Percentiles rank a stretch among this genome's conserved stretches.
phyloP scores from a whole-genome alignment of 1,284 basidiomycete species.

The Puccinia triticina region DNA sequence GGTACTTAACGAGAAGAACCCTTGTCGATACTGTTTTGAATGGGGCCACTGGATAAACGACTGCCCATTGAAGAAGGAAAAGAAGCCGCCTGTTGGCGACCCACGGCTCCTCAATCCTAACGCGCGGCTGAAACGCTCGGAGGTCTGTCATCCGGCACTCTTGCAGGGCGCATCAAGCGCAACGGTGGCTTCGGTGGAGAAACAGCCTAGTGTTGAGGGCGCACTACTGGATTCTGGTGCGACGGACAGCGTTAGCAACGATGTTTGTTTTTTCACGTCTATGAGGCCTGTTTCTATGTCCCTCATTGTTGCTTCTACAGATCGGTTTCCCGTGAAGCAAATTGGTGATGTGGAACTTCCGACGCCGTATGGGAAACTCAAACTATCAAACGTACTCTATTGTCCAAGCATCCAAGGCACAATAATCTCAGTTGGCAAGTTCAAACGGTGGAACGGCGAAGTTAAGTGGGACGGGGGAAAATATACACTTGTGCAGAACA shows the following conservation, averaged over 20 bases:
- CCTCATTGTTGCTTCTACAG: conserved; percentile 7
- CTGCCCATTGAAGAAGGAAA: too few species aligned
- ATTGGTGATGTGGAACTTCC: neutral
- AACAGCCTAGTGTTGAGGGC: neutral
- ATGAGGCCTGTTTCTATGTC: neutral
- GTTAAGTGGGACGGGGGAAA: neutral
- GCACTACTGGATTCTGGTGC: neutral
- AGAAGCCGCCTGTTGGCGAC: too few species aligned
- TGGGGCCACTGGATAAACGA: too few species aligned
- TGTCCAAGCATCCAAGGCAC: neutral
- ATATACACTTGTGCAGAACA: neutral
- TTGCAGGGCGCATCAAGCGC: neutral
- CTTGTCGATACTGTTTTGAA: too few species aligned
- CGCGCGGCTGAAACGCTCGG: too few species aligned
- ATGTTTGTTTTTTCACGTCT: neutral
- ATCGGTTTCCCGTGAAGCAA: neutral
- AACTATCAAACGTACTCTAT: neutral
- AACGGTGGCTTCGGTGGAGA: neutral
- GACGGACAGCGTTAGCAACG: neutral
- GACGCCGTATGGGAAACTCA: neutral
- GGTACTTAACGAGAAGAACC: too few species aligned
- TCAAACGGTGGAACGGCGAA: neutral
- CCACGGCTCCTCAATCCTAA: too few species aligned
- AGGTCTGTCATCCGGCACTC: neutral
- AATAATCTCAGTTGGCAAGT: conserved; percentile 8